Conservation (phyloP, 179 eudicot genomes). For the Nepenthes alata region DNA sequence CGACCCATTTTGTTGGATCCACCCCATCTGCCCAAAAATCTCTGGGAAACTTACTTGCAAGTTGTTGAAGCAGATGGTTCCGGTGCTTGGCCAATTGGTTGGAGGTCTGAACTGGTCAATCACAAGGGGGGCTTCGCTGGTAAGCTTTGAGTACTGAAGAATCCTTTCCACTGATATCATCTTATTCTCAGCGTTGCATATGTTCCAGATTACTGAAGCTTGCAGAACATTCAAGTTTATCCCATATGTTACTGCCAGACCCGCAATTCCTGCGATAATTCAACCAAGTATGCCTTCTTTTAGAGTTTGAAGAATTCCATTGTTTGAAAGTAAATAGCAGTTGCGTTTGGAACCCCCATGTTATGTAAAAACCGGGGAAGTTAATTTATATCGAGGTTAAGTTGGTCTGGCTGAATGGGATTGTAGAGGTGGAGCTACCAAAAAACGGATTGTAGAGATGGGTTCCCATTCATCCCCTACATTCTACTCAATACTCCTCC, state of each 20-base stretch:
- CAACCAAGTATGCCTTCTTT: too few relatives aligned
- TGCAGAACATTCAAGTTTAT: slow-evolving; percentile 65
- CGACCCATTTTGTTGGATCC: too few relatives aligned
- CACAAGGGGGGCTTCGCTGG: slow-evolving; percentile 68
- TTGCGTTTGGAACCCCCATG: too few relatives aligned
- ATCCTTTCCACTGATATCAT: slow-evolving; percentile 93
- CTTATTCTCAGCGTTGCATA: slow-evolving; percentile 82
- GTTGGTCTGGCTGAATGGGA: too few relatives aligned
- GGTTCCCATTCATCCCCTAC: too few relatives aligned
- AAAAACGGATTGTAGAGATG: too few relatives aligned
- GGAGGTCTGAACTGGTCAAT: slow-evolving; percentile 58
- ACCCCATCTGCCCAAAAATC: not conserved
- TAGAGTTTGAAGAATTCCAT: too few relatives aligned
- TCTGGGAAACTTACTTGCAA: slow-evolving; percentile 46
- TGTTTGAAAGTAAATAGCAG: too few relatives aligned
- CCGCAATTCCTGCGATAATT: slow-evolving; percentile 68
- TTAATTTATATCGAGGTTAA: too few relatives aligned
- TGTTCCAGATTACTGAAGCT: slow-evolving; percentile 84
- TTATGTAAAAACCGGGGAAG: too few relatives aligned
- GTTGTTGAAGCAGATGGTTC: slow-evolving; percentile 59
- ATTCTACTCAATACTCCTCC: too few relatives aligned
- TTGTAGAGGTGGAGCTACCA: too few relatives aligned
- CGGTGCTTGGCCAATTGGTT: slow-evolving; percentile 63
- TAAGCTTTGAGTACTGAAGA: slow-evolving; percentile 72
- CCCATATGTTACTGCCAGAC: slow-evolving; percentile 85